These are phyloP conservation scores for Colletotrichum sublineola DNA, from an alignment of 2,329 filamentous ascomycete species.

Conservation along the genomic window DNA sequence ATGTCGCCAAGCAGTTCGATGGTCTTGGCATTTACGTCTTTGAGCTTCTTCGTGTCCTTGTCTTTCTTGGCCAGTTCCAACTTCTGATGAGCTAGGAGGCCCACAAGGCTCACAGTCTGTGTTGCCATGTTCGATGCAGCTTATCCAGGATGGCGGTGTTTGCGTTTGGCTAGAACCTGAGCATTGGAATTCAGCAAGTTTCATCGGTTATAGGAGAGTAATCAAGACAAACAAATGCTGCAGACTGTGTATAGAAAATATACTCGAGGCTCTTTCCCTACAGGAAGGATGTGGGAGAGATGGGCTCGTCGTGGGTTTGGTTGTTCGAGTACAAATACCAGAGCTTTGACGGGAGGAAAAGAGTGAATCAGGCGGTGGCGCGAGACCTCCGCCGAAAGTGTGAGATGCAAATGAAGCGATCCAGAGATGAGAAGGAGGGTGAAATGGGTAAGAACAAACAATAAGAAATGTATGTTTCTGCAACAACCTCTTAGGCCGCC, in stretches of 20 bases:
- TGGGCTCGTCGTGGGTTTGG: neutral
- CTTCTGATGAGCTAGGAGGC: constrained; percentile 7
- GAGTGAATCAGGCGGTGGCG: neutral
- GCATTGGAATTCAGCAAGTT: neutral
- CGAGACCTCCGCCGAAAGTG: neutral
- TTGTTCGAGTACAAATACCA: neutral
- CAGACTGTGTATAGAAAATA: neutral
- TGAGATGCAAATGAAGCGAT: neutral
- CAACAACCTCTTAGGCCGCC: neutral
- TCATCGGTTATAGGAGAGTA: neutral
- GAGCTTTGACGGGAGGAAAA: neutral
- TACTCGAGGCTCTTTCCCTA: neutral
- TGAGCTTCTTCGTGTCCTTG: neutral
- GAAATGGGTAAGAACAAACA: neutral
- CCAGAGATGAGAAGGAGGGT: neutral
- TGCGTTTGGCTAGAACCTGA: neutral
- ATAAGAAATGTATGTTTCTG: neutral
- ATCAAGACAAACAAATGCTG: no score
- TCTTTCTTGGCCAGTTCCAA: constrained; percentile 12
- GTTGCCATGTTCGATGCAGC: neutral
- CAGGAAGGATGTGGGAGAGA: no score
- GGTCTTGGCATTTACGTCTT: neutral
- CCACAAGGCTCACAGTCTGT: no score
- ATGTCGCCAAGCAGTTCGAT: constrained; percentile 3
- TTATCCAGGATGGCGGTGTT: neutral